A percentile compares a stretch with the other conserved stretches of the same genome.
These are phyloP conservation scores for Trichomonascaceae sp. DNA, from an alignment of 1,139 yeast genomes.

Conservation along the genomic window DNA sequence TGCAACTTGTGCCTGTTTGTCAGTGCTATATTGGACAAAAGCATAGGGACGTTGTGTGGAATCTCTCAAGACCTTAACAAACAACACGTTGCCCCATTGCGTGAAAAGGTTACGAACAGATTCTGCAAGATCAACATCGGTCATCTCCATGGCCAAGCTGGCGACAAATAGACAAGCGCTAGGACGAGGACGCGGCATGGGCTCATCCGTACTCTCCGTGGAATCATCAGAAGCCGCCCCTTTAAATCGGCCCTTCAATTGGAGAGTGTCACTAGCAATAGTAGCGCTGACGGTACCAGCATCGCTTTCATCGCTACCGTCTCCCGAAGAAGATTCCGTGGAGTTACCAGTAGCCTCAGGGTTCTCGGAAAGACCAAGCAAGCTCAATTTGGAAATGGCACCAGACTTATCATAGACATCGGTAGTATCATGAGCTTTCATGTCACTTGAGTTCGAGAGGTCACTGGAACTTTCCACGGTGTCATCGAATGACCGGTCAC, in stretches of 20 bases:
- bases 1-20: slow-evolving; percentile 65
- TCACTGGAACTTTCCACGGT: slow-evolving; percentile 5
- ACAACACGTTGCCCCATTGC: slow-evolving; percentile 59
- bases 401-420: background rate
- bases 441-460: background rate
- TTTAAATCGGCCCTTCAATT: background rate
- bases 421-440: background rate
- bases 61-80: slow-evolving; percentile 85
- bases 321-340: background rate
- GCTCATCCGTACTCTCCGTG: background rate
- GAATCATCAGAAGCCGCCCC: background rate
- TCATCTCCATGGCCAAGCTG: slow-evolving; percentile 49
- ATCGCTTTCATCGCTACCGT: background rate
- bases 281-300: background rate
- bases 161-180: slow-evolving; percentile 90
- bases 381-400: background rate
- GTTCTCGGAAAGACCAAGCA: background rate
- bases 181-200: slow-evolving; percentile 35
- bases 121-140: slow-evolving; percentile 64
- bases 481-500: slow-evolving; percentile 2
- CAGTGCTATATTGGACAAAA: slow-evolving; percentile 78
- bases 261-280: background rate
- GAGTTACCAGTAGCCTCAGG: background rate
- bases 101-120: slow-evolving; percentile 61
- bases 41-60: slow-evolving; percentile 84